These are phyloP conservation scores for Ophiostoma pallidulum DNA, from an alignment of 2,329 filamentous ascomycete species.

Conservation along the genomic window DNA sequence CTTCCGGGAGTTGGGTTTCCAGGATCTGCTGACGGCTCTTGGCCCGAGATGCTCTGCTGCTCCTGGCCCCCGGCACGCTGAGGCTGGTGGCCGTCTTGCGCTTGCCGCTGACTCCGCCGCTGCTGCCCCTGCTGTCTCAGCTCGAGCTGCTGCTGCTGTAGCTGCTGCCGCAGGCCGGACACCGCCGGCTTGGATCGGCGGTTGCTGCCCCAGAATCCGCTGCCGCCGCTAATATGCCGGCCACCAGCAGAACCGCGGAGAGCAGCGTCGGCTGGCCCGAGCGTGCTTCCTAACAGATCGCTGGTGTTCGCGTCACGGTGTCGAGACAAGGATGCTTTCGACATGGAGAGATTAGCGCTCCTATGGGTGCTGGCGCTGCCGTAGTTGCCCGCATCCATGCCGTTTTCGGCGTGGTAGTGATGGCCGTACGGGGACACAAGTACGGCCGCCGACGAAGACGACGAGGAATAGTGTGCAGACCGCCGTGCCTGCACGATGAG, in stretches of 20 bases:
- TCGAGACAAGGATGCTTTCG: not conserved
- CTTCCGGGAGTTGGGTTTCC: constrained; percentile 9
- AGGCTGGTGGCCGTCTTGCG: not conserved
- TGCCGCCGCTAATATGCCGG: not conserved
- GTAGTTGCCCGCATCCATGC: not conserved
- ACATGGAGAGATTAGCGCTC: not conserved
- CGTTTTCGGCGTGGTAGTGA: constrained; percentile 2
- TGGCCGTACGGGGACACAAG: constrained; percentile 11
- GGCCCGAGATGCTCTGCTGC: not conserved
- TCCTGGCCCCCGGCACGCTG: not conserved
- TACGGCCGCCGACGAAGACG: constrained; percentile 12
- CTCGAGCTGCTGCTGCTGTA: constrained; percentile 11
- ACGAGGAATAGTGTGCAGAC: constrained; percentile 12
- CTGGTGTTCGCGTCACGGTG: not conserved
- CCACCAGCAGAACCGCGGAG: not conserved
- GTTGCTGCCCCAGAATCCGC: constrained; percentile 10
- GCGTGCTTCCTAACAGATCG: not conserved
- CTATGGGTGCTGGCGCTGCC: not conserved
- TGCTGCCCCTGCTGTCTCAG: constrained; percentile 12
- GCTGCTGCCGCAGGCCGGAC: constrained; percentile 8
- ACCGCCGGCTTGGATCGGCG: constrained; percentile 1
- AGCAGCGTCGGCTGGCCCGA: not conserved
- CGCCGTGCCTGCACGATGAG: constrained; percentile 18
- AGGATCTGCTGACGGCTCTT: not conserved
- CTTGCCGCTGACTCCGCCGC: not conserved